These are phyloP conservation scores for Colletotrichum truncatum DNA, from an alignment of 2,329 filamentous ascomycete species.

Conservation along the genomic window DNA sequence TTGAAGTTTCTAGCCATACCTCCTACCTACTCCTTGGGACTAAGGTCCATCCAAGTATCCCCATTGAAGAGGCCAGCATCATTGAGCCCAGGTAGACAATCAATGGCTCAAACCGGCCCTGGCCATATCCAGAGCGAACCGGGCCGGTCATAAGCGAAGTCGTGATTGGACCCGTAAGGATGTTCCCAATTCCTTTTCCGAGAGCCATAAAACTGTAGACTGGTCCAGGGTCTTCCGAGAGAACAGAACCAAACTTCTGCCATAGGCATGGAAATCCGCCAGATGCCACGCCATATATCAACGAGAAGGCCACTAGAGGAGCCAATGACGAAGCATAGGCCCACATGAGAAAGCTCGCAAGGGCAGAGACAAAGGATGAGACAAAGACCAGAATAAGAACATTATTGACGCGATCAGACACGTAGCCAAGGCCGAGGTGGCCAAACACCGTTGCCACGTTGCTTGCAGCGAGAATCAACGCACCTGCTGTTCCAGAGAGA, in stretches of 20 bases:
- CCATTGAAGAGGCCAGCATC: constrained; percentile 19
- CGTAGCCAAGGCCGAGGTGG: constrained; percentile 52
- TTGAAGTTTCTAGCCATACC: no score
- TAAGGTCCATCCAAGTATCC: not conserved
- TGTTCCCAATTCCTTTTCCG: constrained; percentile 40
- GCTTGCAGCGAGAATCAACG: constrained; percentile 56
- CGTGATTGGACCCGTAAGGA: constrained; percentile 36
- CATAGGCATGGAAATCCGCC: constrained; percentile 42
- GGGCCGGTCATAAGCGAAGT: constrained; percentile 26
- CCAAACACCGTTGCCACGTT: constrained; percentile 58
- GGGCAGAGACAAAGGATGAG: constrained; percentile 55
- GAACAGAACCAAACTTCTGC: constrained; percentile 37
- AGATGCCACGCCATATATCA: constrained; percentile 66
- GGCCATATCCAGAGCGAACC: not conserved
- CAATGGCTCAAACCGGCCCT: constrained; percentile 7
- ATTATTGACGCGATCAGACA: constrained; percentile 54
- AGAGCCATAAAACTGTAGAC: constrained; percentile 39
- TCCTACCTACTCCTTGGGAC: not conserved
- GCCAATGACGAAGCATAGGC: constrained; percentile 55
- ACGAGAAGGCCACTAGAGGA: constrained; percentile 57
- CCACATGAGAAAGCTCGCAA: constrained; percentile 63
- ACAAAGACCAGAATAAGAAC: constrained; percentile 50
- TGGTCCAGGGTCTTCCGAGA: constrained; percentile 37
- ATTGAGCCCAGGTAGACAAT: constrained; percentile 17
- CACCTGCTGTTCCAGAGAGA: constrained; percentile 49